Evolutionary conservation across 176 grass and related monocot genomes (phyloP), one percentile per base, ranked within the genome.

Genomic region (Microstegium vimineum): DNA sequence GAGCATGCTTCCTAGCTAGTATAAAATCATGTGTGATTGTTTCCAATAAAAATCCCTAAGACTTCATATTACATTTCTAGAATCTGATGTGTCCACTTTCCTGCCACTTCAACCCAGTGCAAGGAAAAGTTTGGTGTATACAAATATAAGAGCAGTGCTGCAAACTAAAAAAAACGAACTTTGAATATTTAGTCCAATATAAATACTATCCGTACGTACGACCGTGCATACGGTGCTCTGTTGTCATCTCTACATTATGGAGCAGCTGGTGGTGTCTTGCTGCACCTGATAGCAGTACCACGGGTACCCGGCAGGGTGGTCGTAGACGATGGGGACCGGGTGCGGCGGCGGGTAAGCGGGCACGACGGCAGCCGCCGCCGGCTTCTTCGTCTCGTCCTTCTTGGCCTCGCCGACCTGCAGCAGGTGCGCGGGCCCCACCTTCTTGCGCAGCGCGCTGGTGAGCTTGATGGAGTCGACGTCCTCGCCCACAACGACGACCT

Each of bases 331-430:
- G 52, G 1, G 13, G 1, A 2, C 62, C 23, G 46, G 33, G 8
- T 23, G 8, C 78, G 31, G 15, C 77, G 45, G 22, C 34, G 57
- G 22, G 6, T 22, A 20, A 0, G 5, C 5, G 5, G 32, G 1
- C 30, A 12, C 4, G 3, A 13, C 22, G 23, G 17, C 20, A 6
- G 42, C 7, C 22, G 46, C 38, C 38, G 43, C 4, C 14, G 42
- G 42, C 12, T 46, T 46, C 43, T 46, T 16, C 4, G n/a, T n/a
- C n/a, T 46, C 14, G 43, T 46, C 43, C 26, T 82, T 60, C 70
- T 83, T 88, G 52, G 2, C 69, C 28, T 85, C 83, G 65, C 36
- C 59, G 59, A 91, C 82, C 7, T 81, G 54, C 43, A 89, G 0
- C 5, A 91, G 71, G 0, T 62, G 22, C 22, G 89, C 83, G 43